These are phyloP conservation scores for Fraxinus velutina DNA, from an alignment of 305 asterid species.

Conservation along the genomic window DNA sequence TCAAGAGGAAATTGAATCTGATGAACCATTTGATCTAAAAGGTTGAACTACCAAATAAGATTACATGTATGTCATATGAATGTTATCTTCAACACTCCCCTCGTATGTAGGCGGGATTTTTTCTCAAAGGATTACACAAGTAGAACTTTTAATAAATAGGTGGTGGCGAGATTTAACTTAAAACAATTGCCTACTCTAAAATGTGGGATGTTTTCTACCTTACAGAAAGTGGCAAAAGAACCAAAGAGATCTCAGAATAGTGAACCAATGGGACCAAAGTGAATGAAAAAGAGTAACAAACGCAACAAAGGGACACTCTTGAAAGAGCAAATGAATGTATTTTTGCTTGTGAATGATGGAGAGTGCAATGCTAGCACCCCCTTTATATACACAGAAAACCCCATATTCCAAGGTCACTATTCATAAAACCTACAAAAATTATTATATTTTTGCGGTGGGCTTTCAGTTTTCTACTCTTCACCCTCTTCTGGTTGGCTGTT, in stretches of 20 bases:
- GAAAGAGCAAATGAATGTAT: constrained; percentile 33
- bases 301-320: constrained; percentile 13
- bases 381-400: constrained; percentile 29
- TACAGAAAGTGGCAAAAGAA: constrained; percentile 17
- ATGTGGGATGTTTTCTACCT: constrained; percentile 24
- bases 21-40: not conserved
- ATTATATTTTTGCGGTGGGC: constrained; percentile 23
- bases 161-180: not conserved
- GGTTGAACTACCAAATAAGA: not conserved
- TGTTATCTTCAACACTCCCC: not conserved
- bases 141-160: not conserved
- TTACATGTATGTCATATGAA: not conserved
- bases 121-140: not conserved
- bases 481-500: not conserved
- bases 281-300: constrained; percentile 15
- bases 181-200: not conserved
- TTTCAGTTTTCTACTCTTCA: constrained; percentile 5
- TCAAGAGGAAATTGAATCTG: not conserved
- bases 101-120: not conserved
- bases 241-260: constrained; percentile 14
- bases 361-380: constrained; percentile 23
- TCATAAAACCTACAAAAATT: constrained; percentile 20
- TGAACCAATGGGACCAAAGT: constrained; percentile 9
- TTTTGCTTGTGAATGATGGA: constrained; percentile 33
- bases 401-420: constrained; percentile 32